Percentiles rank a stretch among this genome's conserved stretches.
phyloP scores from a whole-genome alignment of 2,329 filamentous ascomycete genomes.

The Trichoderma oligosporum region DNA sequence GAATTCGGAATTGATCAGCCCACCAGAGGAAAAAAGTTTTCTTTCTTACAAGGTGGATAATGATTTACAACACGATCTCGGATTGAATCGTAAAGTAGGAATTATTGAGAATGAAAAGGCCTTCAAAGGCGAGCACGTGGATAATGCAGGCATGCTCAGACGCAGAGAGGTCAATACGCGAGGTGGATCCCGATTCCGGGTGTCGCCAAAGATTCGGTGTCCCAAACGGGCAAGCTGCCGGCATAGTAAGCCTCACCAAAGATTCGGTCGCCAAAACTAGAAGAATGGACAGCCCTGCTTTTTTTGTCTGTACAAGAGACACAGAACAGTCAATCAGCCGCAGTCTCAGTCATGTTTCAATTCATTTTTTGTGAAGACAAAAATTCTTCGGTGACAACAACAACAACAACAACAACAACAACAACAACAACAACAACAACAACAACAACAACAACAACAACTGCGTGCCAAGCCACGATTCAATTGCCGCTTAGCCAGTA shows the following conservation, averaged over 20 bases:
- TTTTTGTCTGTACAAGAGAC: too few relatives aligned
- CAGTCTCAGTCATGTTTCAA: too few relatives aligned
- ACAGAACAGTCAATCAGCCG: too few relatives aligned
- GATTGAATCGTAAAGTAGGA: not conserved
- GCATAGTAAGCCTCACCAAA: not conserved
- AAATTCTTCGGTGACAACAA: too few relatives aligned
- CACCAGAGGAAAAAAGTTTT: not conserved
- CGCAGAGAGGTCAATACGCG: constrained; percentile 1
- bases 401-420: too few relatives aligned
- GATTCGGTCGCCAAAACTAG: constrained; percentile 15
- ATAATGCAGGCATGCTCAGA: constrained; percentile 13
- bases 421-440: too few relatives aligned
- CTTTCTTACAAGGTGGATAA: not conserved
- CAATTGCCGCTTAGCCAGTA: constrained; percentile 3
- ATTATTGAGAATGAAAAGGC: not conserved
- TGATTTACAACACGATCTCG: constrained; percentile 1
- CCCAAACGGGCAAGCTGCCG: constrained; percentile 10
- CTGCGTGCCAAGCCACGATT: not conserved
- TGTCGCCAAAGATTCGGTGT: constrained; percentile 15
- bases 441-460: too few relatives aligned
- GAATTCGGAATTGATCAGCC: constrained; percentile 14
- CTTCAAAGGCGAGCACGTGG: constrained; percentile 11
- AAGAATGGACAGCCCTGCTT: not conserved
- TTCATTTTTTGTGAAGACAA: too few relatives aligned
- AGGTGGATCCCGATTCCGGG: not conserved